phyloP scores from a whole-genome alignment of 108 stramenopile genomes.

The Pseudonitzschia multiseries region DNA sequence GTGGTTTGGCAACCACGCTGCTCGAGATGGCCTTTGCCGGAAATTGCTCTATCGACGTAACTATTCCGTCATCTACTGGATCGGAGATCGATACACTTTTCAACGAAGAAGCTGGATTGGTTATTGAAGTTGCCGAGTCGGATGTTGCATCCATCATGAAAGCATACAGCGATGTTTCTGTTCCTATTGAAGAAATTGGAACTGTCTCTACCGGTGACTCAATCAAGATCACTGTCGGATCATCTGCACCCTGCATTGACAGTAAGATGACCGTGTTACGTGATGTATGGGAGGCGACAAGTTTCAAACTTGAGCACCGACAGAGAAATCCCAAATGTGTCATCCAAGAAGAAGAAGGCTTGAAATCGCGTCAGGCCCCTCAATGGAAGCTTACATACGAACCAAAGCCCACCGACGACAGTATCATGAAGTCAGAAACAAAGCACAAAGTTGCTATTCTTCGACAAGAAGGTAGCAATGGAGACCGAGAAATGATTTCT shows the following conservation, averaged over 20 bases:
- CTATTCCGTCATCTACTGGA: constrained; percentile 65
- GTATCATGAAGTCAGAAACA: constrained; percentile 52
- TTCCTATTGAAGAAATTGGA: constrained; percentile 81
- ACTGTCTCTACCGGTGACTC: constrained; percentile 71
- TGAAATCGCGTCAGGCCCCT: constrained; percentile 81
- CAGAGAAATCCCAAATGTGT: constrained; percentile 95
- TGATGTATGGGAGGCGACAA: constrained; percentile 98
- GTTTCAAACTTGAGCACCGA: constrained; percentile 91
- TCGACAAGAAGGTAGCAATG: constrained; percentile 98
- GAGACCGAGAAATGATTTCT: constrained; percentile 97
- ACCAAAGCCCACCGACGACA: constrained; percentile 63
- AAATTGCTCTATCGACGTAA: constrained; percentile 90
- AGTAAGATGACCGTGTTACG: constrained; percentile 89
- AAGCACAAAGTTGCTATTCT: constrained; percentile 96
- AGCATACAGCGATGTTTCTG: constrained; percentile 64
- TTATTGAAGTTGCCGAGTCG: constrained; percentile 79
- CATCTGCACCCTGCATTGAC: constrained; percentile 64
- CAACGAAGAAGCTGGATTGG: constrained; percentile 95
- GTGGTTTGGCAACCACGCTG: constrained; percentile 86
- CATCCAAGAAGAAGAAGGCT: constrained; percentile 83
- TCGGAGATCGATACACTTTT: constrained; percentile 87
- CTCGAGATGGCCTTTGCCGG: constrained; percentile 99
- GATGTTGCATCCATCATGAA: constrained; percentile 62
- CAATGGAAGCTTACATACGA: constrained; percentile 84
- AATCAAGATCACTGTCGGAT: constrained; percentile 84